Evolutionary conservation across 495 filamentous ascomycete species (phyloP), one percentile per base, ranked within the genome.

Genomic region (Penicillium dipodomyicola): DNA sequence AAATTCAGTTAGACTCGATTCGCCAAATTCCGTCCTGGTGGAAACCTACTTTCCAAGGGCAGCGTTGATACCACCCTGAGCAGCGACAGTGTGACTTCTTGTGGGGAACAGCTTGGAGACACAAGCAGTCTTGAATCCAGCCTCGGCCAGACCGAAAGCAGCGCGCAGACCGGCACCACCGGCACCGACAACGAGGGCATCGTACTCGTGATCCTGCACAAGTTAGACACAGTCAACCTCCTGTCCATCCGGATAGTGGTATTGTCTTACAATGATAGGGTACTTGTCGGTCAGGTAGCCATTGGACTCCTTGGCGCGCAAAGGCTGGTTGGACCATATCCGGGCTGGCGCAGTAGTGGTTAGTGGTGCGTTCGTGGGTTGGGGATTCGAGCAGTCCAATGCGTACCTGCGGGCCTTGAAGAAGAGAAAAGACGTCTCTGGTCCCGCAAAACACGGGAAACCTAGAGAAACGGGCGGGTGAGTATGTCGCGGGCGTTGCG

Each of bases 31-130:
- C 42, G 35, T 17, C 5, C 35, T 39, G 37, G 20, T 25, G 25
- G 23, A 12, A 57, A 73, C 78, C 37, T 74, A 81, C 77, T 97
- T 97, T 74, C 93, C 93, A 62, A 97, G 84, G 44, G 93, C 93
- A 61, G 93, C 93, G 76, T 96, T 96, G 79, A 96, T 96, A 64
- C 91, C 91, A 65, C 70, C 69, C 57, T 74, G 64, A 30, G 93
- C 93, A 46, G 93, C 93, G 66, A 97, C 93, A 19, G 93, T 97
- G 77, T 97, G 93, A 75, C 84, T 88, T 82, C 93, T 81, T 33
- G 93, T 97, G 56, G 93, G 93, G 80, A 97, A 97, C 30, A 97
- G 85, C 80, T 97, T 97, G 40, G 91, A 96, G 77, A 97, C 94
- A 79, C 93, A 97, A 53, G 93, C 93, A 51, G 92, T 96, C 74